Percentiles rank a stretch among this genome's conserved stretches.
Conservation (phyloP, 495 filamentous ascomycete species). For the Neurospora pannonica region DNA sequence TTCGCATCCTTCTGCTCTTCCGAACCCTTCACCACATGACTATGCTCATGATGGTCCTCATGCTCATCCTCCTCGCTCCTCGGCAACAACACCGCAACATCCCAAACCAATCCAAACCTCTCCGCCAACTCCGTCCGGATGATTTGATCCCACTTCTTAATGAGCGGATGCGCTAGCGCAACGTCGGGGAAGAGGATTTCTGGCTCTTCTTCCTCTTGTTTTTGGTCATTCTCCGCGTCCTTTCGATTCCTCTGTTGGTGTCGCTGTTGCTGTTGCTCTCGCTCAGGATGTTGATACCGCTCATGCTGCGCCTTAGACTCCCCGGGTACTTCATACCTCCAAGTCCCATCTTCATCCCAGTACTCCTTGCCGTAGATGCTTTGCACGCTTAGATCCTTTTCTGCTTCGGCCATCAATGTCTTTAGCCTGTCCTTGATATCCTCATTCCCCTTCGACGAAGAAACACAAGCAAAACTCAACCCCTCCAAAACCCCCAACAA, state of each 20-base stretch:
- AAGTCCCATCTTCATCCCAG: conserved; percentile 52
- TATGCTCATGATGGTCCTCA: neutral
- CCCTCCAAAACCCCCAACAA: conserved; percentile 66
- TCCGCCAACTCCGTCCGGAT: conserved; percentile 30
- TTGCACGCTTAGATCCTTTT: conserved; percentile 50
- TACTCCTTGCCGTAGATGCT: conserved; percentile 53
- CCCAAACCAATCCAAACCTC: conserved; percentile 33
- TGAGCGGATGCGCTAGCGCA: conserved; percentile 49
- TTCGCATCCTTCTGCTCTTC: conserved; percentile 4
- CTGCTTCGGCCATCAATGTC: conserved; percentile 41
- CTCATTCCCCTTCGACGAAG: conserved; percentile 1
- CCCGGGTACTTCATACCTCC: conserved; percentile 45
- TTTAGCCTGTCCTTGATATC: conserved; percentile 18
- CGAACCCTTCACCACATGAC: conserved; percentile 9
- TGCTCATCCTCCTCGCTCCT: neutral
- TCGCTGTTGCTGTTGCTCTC: neutral
- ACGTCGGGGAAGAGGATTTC: conserved; percentile 42
- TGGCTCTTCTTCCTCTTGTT: conserved; percentile 19
- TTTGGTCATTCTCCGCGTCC: conserved; percentile 7
- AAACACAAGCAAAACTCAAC: conserved; percentile 30
- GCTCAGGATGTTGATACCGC: conserved; percentile 5
- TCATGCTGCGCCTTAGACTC: conserved; percentile 7
- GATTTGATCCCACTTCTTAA: conserved; percentile 44
- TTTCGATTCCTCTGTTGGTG: neutral
- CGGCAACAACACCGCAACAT: conserved; percentile 5